A percentile compares a stretch with the other conserved stretches of the same genome.
Evolutionary conservation across 1,139 yeast genomes (phyloP).

Genomic region (Debaryomycetaceae sp.): DNA sequence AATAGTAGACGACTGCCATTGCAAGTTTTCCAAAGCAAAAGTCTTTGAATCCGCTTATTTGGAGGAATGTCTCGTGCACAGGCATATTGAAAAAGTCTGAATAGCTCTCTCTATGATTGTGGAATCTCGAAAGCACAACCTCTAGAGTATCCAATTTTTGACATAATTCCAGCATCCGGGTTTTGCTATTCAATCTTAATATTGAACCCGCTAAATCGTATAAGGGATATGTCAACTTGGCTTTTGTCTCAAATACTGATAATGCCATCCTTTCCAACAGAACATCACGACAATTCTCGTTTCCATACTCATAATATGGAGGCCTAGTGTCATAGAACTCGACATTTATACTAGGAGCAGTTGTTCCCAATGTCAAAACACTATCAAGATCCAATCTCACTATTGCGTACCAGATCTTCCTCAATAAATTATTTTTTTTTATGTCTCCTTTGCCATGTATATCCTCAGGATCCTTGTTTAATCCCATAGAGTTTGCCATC

Average conservation of each 20-base stretch:
- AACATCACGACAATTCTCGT: constrained; percentile 20
- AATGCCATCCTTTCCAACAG: constrained; percentile 18
- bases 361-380: constrained; percentile 38
- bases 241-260: constrained; percentile 7
- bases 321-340: constrained; percentile 31
- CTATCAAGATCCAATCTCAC: constrained; percentile 35
- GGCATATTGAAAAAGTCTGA: neutral
- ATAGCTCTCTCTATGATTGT: too few relatives aligned
- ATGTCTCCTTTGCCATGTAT: constrained; percentile 19
- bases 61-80: neutral
- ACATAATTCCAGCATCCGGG: neutral
- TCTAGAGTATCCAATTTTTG: neutral
- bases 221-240: neutral
- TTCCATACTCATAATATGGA: constrained; percentile 30
- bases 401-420: constrained; percentile 34
- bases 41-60: neutral
- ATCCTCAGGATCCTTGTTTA: constrained; percentile 39
- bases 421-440: constrained; percentile 25
- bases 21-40: neutral
- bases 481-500: constrained; percentile 43
- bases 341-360: constrained; percentile 22
- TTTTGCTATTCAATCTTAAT: neutral
- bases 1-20: neutral
- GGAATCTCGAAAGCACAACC: neutral
- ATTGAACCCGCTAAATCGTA: neutral